Conservation (phyloP, 1,284 basidiomycete genomes). For the Papiliotrema fonsecae region DNA sequence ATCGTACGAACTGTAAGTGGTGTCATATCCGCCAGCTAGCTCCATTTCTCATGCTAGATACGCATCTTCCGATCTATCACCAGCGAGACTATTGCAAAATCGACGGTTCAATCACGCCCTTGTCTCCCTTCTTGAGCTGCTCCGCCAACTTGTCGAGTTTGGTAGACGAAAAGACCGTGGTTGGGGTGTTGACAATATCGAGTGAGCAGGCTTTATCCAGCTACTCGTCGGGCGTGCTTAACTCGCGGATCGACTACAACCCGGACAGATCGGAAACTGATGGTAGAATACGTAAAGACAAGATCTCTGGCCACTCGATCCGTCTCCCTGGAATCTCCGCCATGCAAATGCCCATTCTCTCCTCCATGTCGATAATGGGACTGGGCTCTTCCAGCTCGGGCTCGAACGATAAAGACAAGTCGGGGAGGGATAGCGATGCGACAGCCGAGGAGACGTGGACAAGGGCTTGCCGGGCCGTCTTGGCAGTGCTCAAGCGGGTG, state of each 20-base stretch:
- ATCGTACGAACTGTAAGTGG: constrained; percentile 71
- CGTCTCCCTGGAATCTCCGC: constrained; percentile 67
- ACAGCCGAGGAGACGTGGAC: constrained; percentile 85
- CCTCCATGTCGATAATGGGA: constrained; percentile 43
- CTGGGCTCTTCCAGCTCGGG: constrained; percentile 19
- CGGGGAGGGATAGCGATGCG: constrained; percentile 7
- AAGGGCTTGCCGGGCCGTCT: constrained; percentile 80
- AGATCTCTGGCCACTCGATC: constrained; percentile 91
- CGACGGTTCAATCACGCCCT: constrained; percentile 93
- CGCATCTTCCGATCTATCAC: constrained; percentile 82
- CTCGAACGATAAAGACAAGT: not conserved
- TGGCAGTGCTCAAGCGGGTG: constrained; percentile 73
- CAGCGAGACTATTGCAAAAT: constrained; percentile 72
- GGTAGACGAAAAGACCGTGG: constrained; percentile 66
- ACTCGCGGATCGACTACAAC: no score
- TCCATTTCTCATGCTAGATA: constrained; percentile 24
- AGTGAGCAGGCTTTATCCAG: no score
- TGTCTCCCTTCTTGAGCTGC: constrained; percentile 90
- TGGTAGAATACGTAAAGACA: constrained; percentile 79
- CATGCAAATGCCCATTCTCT: constrained; percentile 49
- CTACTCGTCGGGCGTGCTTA: no score
- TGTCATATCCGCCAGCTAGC: not conserved
- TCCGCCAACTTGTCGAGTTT: constrained; percentile 83
- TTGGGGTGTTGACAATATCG: constrained; percentile 71
- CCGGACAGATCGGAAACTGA: no score